Conservation (phyloP, 495 filamentous ascomycete species). For the Penicillium coffeae region DNA sequence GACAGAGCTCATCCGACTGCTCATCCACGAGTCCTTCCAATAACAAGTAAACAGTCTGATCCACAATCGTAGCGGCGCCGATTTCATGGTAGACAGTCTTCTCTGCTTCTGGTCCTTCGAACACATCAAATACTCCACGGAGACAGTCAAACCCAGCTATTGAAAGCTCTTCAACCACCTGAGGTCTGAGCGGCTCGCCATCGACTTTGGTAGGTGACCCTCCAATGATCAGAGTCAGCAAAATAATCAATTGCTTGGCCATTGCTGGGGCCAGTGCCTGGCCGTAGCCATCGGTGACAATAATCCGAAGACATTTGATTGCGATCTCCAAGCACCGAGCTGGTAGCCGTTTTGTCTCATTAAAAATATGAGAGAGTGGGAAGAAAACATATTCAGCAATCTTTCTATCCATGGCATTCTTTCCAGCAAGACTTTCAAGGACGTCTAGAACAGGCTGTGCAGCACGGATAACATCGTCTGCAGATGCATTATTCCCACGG, state of each 20-base stretch:
- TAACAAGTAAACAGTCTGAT: conserved; percentile 76
- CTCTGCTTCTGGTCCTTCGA: conserved; percentile 42
- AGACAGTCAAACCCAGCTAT: conserved; percentile 59
- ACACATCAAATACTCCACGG: conserved; percentile 44
- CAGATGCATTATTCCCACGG: conserved; percentile 47
- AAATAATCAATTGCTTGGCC: conserved; percentile 77
- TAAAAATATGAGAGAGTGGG: conserved; percentile 82
- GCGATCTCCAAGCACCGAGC: conserved; percentile 69
- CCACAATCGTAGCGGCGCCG: conserved; percentile 62
- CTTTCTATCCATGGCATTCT: conserved; percentile 65
- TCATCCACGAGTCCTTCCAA: conserved; percentile 65
- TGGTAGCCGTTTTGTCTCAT: conserved; percentile 66
- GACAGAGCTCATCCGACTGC: conserved; percentile 57
- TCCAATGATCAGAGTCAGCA: conserved; percentile 76
- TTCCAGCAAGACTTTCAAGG: conserved; percentile 49
- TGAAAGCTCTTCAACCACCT: conserved; percentile 63
- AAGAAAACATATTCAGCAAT: conserved; percentile 95
- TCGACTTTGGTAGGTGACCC: conserved; percentile 55
- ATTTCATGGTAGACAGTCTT: conserved; percentile 55
- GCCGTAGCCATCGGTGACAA: conserved; percentile 78
- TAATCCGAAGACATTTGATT: conserved; percentile 65
- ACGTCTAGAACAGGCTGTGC: conserved; percentile 51
- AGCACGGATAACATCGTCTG: conserved; percentile 51
- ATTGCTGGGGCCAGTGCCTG: conserved; percentile 60
- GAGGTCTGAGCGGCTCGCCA: conserved; percentile 28